phyloP scores from a whole-genome alignment of 345 rosid genomes.

The Eucalyptus regnans region DNA sequence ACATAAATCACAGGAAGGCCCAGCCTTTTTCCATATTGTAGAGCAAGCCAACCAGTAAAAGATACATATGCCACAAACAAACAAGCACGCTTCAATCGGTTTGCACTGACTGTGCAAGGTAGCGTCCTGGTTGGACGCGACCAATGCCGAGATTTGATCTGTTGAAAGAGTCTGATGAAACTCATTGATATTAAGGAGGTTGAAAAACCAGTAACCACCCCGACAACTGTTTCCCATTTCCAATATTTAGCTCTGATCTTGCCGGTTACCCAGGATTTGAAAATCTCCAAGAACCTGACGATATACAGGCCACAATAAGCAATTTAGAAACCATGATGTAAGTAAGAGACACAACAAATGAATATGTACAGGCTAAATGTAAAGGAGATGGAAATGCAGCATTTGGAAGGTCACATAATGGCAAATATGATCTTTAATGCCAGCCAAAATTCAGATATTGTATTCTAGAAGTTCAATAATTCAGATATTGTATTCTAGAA shows the following conservation, averaged over 20 bases:
- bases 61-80: conserved; percentile 46
- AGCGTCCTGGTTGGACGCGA: neutral
- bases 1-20: conserved; percentile 20
- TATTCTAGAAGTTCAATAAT: neutral
- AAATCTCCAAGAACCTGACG: conserved; percentile 28
- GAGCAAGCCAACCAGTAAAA: conserved; percentile 45
- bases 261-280: conserved; percentile 16
- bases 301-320: neutral
- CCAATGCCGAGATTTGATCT: conserved; percentile 22
- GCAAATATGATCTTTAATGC: neutral
- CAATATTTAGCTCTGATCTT: conserved; percentile 21
- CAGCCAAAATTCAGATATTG: neutral
- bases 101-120: neutral
- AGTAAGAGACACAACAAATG: neutral
- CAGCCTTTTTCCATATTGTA: conserved; percentile 38
- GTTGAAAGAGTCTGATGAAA: conserved; percentile 19
- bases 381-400: neutral
- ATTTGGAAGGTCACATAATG: neutral
- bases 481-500: neutral
- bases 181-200: conserved; percentile 44
- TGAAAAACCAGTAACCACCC: conserved; percentile 42
- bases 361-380: neutral
- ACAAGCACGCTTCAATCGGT: conserved; percentile 40
- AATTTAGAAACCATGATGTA: neutral
- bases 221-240: conserved; percentile 46